Percentiles rank a stretch among this genome's conserved stretches.
Evolutionary conservation across 2,329 filamentous ascomycete species (phyloP).

Genomic region (Fusarium sp.): DNA sequence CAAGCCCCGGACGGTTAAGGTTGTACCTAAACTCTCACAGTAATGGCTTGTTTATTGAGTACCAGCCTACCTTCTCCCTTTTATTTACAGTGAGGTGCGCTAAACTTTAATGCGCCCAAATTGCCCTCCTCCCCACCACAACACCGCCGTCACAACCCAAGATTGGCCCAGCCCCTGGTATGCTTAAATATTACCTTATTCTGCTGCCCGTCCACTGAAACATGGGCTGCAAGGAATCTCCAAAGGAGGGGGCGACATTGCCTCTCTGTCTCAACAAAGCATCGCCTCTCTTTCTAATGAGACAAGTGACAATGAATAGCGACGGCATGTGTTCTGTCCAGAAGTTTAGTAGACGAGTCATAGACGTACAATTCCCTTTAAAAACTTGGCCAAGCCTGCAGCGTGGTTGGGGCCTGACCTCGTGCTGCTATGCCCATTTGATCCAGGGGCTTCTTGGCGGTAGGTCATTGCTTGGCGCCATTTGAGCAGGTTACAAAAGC

Average conservation of each 20-base stretch:
- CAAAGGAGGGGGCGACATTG: background rate
- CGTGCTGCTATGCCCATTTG: constrained; percentile 30
- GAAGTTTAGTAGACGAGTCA: constrained; percentile 2
- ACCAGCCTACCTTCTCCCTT: background rate
- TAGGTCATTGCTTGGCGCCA: constrained; percentile 33
- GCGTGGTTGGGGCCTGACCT: constrained; percentile 12
- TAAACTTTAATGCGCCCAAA: constrained; percentile 47
- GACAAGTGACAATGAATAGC: background rate
- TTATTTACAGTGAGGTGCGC: constrained; percentile 22
- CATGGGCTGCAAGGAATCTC: constrained; percentile 21
- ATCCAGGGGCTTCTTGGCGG: constrained; percentile 39
- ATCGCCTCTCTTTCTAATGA: background rate
- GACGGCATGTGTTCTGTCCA: background rate
- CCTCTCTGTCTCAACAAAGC: background rate
- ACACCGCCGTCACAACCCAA: background rate
- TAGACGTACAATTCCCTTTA: background rate
- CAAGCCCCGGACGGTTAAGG: constrained; percentile 23
- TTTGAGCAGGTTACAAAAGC: constrained; percentile 1
- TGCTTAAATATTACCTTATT: constrained; percentile 52
- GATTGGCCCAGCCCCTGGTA: constrained; percentile 42
- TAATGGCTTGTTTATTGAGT: background rate
- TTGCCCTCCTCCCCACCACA: constrained; percentile 25
- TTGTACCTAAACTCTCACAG: background rate
- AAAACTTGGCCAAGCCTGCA: constrained; percentile 16
- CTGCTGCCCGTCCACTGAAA: constrained; percentile 36